Evolutionary conservation across 176 grass and related monocot genomes (phyloP).

Genomic region (Oryza coarctata): DNA sequence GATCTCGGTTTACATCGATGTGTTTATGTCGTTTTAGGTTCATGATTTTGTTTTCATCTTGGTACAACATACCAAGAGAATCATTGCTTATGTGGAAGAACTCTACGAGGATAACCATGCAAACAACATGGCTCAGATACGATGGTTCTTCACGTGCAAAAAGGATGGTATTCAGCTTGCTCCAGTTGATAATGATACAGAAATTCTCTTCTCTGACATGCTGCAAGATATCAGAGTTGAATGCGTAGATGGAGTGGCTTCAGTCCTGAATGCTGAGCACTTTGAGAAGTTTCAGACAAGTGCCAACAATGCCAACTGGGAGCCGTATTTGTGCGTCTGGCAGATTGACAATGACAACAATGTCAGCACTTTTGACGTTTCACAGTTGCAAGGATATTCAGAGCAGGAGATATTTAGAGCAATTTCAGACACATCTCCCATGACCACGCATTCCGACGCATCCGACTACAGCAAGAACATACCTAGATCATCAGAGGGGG

Average conservation of each 20-base stretch:
- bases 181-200: slow-evolving; percentile 38
- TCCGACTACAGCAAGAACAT: background rate
- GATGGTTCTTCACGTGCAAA: slow-evolving; percentile 55
- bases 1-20: slow-evolving; percentile 9
- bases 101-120: slow-evolving; percentile 50
- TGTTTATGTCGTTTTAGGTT: slow-evolving; percentile 38
- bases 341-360: slow-evolving; percentile 44
- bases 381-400: slow-evolving; percentile 56
- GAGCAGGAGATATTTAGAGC: slow-evolving; percentile 51
- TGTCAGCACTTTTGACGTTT: slow-evolving; percentile 52
- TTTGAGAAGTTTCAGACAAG: slow-evolving; percentile 45
- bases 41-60: slow-evolving; percentile 66
- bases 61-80: slow-evolving; percentile 41
- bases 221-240: slow-evolving; percentile 64
- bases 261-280: slow-evolving; percentile 57
- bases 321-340: slow-evolving; percentile 47
- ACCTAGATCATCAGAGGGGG: slow-evolving; percentile 29
- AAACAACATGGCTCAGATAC: slow-evolving; percentile 57
- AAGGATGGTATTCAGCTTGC: slow-evolving; percentile 38
- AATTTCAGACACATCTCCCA: slow-evolving; percentile 24
- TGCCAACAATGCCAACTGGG: slow-evolving; percentile 11
- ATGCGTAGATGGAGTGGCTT: slow-evolving; percentile 53
- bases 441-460: slow-evolving; percentile 35
- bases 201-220: slow-evolving; percentile 56
- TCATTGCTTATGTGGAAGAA: slow-evolving; percentile 67